Evolutionary conservation across 352 stramenopile species (phyloP).

Genomic region (Elongisporangium senticosum): DNA sequence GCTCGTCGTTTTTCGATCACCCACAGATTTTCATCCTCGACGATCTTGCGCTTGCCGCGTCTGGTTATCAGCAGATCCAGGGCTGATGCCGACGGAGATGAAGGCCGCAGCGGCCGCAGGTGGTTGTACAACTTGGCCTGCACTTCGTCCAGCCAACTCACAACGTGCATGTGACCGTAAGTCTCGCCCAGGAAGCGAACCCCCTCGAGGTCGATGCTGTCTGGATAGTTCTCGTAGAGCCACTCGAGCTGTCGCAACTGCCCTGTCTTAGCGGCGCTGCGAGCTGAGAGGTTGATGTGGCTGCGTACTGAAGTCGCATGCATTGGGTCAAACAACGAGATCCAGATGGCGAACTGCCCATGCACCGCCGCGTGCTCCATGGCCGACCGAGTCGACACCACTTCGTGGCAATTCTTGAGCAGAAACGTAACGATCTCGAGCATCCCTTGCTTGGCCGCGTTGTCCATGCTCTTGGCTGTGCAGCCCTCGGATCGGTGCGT

Average conservation of each 20-base stretch:
- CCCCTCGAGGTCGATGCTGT: background rate
- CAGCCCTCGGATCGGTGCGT: background rate
- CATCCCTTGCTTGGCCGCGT: background rate
- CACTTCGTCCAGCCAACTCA: background rate
- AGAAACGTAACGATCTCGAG: background rate
- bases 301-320: background rate
- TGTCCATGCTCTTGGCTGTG: background rate
- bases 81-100: too few species aligned
- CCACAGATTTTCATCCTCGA: background rate
- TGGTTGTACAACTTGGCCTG: background rate
- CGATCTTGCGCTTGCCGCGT: background rate
- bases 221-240: background rate
- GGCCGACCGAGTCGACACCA: background rate
- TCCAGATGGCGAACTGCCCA: background rate
- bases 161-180: background rate
- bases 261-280: background rate
- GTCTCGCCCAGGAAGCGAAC: background rate
- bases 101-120: background rate
- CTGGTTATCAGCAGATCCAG: background rate
- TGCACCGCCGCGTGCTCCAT: background rate
- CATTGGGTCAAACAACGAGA: background rate
- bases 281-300: background rate
- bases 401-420: background rate
- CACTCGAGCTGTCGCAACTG: background rate
- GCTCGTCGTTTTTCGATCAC: too few species aligned